phyloP scores from a whole-genome alignment of 2,329 filamentous ascomycete genomes.

The Ascochyta viciae-villosae region DNA sequence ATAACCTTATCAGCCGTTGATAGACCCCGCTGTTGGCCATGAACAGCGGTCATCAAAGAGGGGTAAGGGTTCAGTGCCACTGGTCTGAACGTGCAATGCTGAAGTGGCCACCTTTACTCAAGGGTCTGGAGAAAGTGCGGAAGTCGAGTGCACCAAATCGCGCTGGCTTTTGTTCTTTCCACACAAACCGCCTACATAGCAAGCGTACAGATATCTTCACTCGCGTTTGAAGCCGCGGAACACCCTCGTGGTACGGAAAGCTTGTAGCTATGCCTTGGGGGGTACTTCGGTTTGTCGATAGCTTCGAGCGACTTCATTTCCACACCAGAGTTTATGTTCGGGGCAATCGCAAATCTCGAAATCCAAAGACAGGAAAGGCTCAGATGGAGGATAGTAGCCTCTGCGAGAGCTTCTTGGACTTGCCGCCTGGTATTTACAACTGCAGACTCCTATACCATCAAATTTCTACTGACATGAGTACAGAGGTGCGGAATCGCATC shows the following conservation, averaged over 20 bases:
- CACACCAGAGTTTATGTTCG: no score
- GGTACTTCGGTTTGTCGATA: not conserved
- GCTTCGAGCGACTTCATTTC: not conserved
- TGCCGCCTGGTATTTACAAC: not conserved
- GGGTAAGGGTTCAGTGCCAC: not conserved
- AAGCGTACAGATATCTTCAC: not conserved
- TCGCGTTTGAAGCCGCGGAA: not conserved
- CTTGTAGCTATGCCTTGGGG: not conserved
- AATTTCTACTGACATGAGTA: not conserved
- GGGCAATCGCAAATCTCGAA: not conserved
- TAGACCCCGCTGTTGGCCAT: no score
- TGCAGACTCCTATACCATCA: no score
- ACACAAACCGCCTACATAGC: not conserved
- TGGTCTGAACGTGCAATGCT: not conserved
- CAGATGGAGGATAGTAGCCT: not conserved
- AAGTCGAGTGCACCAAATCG: not conserved
- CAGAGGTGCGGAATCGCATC: constrained; percentile 9
- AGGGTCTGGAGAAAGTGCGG: not conserved
- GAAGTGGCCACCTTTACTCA: not conserved
- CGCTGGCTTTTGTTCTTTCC: not conserved
- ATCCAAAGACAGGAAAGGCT: not conserved
- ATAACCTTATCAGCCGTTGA: no score
- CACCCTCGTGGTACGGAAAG: not conserved
- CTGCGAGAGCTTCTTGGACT: not conserved
- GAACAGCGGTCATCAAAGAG: not conserved